Conservation (phyloP, 495 filamentous ascomycete genomes). For the Podospora bellae-mahoneyi region DNA sequence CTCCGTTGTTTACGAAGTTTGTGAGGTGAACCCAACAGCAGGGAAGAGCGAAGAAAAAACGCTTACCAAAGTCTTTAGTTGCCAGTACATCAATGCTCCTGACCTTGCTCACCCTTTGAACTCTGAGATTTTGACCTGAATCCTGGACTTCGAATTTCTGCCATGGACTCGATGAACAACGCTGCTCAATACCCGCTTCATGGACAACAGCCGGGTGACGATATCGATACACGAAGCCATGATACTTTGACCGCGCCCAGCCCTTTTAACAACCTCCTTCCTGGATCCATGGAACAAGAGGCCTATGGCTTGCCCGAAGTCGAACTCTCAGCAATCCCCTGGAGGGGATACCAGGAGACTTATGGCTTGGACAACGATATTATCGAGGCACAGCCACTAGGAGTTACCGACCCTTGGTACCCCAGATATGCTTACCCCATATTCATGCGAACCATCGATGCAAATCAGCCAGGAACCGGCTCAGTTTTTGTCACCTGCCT, state of each 20-base stretch:
- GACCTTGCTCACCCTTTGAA: background rate
- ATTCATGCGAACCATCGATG: background rate
- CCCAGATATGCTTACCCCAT: background rate
- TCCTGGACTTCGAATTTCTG: background rate
- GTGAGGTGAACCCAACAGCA: background rate
- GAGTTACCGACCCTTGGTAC: background rate
- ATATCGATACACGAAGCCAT: background rate
- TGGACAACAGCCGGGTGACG: background rate
- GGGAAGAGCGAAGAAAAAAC: background rate
- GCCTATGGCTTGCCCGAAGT: background rate
- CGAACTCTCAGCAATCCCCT: background rate
- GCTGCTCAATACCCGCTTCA: background rate
- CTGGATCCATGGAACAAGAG: background rate
- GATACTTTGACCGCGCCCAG: background rate
- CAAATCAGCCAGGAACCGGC: background rate
- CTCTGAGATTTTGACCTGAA: background rate
- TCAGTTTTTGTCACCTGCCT: background rate
- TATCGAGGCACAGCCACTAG: background rate
- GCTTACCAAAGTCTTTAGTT: background rate
- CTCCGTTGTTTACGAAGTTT: background rate
- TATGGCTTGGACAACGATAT: background rate
- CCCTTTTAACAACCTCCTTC: background rate
- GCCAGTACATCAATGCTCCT: background rate
- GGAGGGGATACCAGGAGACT: background rate
- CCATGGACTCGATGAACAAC: background rate